Evolutionary conservation across 1,284 basidiomycete genomes (phyloP).

Genomic region (Apiotrichum laibachii): DNA sequence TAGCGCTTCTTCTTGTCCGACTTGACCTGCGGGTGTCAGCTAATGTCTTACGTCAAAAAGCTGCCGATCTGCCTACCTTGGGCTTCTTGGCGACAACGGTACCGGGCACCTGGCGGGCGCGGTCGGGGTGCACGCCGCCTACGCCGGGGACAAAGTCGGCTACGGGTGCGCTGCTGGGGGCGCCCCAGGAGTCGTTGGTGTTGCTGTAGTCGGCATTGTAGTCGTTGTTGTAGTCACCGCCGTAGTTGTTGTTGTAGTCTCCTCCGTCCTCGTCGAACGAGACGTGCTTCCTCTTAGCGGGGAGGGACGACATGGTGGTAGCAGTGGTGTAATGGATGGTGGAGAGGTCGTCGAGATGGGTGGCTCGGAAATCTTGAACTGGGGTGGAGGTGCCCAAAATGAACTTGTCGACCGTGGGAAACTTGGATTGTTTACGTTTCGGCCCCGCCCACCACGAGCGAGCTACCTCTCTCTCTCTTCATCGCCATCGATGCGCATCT

Average conservation of each 20-base stretch:
- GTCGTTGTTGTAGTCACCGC: too few relatives aligned
- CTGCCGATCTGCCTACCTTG: constrained; percentile 24
- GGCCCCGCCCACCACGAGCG: not conserved
- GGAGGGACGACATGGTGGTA: constrained; percentile 9
- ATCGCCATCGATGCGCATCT: not conserved
- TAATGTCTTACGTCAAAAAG: not conserved
- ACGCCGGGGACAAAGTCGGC: not conserved
- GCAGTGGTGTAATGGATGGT: not conserved
- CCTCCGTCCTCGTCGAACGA: constrained; percentile 19
- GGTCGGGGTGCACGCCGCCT: constrained; percentile 13
- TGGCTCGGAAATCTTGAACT: constrained; percentile 15
- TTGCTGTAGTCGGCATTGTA: too few relatives aligned
- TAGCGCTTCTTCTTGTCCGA: constrained; percentile 62
- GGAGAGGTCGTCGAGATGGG: not conserved
- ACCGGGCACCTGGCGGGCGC: constrained; percentile 6
- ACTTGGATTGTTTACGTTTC: constrained; percentile 5
- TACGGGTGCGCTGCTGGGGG: not conserved
- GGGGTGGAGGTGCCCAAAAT: constrained; percentile 8
- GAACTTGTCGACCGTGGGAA: constrained; percentile 21
- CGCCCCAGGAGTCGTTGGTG: too few relatives aligned
- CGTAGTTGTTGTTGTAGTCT: not conserved
- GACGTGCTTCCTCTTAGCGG: constrained; percentile 34
- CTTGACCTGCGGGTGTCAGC: constrained; percentile 21
- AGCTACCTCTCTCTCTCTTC: not conserved
- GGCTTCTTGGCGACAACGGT: constrained; percentile 19